phyloP scores from a whole-genome alignment of 2,329 filamentous ascomycete genomes.

The Ampelomyces quisqualis region DNA sequence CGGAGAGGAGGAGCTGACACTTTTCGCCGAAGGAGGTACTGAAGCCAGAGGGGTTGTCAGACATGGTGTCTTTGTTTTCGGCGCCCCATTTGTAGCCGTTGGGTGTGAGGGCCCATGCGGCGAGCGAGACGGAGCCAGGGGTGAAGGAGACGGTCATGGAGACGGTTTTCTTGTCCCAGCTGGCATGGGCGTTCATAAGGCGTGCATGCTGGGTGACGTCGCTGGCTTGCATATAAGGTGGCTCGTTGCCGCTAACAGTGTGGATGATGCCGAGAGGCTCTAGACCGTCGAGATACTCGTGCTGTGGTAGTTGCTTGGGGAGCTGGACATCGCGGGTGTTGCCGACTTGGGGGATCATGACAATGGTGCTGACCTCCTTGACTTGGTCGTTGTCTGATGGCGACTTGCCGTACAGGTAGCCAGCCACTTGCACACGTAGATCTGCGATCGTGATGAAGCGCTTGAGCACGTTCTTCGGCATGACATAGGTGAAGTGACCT shows the following conservation, averaged over 20 bases:
- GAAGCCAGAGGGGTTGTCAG: conserved; percentile 93
- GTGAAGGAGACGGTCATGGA: conserved; percentile 97
- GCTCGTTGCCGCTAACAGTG: conserved; percentile 90
- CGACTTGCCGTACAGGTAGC: conserved; percentile 90
- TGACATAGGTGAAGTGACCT: conserved; percentile 88
- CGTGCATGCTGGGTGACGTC: conserved; percentile 94
- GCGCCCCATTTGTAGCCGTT: conserved; percentile 95
- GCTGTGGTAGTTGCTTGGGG: conserved; percentile 84
- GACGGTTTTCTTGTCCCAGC: conserved; percentile 86
- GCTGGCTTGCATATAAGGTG: conserved; percentile 91
- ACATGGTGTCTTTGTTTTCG: conserved; percentile 89
- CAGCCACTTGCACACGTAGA: conserved; percentile 92
- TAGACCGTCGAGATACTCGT: conserved; percentile 81
- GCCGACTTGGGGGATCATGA: conserved; percentile 96
- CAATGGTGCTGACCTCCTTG: conserved; percentile 95
- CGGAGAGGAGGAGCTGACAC: conserved; percentile 87
- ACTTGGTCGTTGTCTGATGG: conserved; percentile 93
- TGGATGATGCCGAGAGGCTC: conserved; percentile 95
- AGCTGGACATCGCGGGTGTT: conserved; percentile 89
- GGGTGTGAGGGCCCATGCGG: conserved; percentile 89
- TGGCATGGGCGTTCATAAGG: conserved; percentile 77
- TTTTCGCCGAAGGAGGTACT: conserved; percentile 90
- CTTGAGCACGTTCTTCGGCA: conserved; percentile 98
- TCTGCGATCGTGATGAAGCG: conserved; percentile 97
- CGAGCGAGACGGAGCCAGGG: conserved; percentile 90